Evolutionary conservation across 371 early-diverging fungal genomes (phyloP), one percentile per base, ranked within the genome.

Genomic region (Blyttiomyces sp.): DNA sequence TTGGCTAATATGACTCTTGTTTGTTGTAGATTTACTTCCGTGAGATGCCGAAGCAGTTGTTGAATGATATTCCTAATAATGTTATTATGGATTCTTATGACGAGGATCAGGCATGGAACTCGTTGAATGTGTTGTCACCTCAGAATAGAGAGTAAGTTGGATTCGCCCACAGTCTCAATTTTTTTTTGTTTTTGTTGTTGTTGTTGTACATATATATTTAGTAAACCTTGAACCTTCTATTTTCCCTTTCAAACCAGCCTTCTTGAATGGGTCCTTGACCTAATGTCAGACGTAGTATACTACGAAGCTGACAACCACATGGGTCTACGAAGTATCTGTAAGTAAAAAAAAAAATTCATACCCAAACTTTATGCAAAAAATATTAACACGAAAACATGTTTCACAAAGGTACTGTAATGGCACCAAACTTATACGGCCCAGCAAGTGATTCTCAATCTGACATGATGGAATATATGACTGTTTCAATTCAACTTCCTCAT

Each of bases 201-300:
- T 28, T 4, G 17, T 16, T 39, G 11, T 27, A 9, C 45, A 24
- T 11, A 45, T 36, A 23, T 11, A 51, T 33, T 21, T 51, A 13
- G 31, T 27, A 28, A 48, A 17, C 19, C 28, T 42, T 9, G 11
- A 45, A 49, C 19, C 34, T 24, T 34, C 19, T 19, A 19, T 16
- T 51, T 51, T 51, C 21, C 26, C 23, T 42, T n/a, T 21, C 31
- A 48, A 57, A 48, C 1, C 11, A 43, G 53, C 28, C 4, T 58
- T 3, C 21, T 65, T 17, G 57, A 63, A 28, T 65, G 66, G 66
- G 66, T 55, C n/a, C 54, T 65, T n/a, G 66, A 65, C 42, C 33
- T 65, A 33, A 59, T 65, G 44, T 24, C 54, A 13, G 59, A 54
- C 24, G 60, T 60, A 19, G 54, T 50, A 3, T 42, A 49, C n/a